A percentile compares a stretch with the other conserved stretches of the same genome.
Evolutionary conservation across 805 yeast species (phyloP).

Genomic region (Cyberlindnera maritima): DNA sequence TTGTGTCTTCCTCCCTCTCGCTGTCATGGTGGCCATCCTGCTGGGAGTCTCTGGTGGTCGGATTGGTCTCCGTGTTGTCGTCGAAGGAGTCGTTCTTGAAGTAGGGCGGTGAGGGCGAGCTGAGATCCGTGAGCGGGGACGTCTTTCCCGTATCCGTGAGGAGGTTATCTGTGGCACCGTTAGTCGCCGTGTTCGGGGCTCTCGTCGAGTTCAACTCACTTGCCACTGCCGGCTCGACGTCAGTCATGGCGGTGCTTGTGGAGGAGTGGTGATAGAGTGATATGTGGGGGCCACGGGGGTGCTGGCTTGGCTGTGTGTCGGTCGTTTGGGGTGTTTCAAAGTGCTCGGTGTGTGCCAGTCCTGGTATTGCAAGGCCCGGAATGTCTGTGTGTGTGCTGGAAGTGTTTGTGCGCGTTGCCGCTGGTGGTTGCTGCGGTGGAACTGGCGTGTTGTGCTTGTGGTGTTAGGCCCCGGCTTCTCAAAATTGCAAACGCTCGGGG

Average conservation of each 20-base stretch:
- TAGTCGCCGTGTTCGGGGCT: neutral
- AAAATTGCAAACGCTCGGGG: constrained; percentile 5
- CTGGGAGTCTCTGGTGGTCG: constrained; percentile 3
- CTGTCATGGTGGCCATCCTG: neutral
- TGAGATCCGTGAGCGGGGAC: constrained; percentile 27
- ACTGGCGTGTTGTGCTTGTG: neutral
- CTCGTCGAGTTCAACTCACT: constrained; percentile 3
- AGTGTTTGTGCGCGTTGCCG: neutral
- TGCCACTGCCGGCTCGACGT: constrained; percentile 11
- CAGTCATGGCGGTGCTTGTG: constrained; percentile 16
- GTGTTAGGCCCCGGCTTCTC: constrained; percentile 2
- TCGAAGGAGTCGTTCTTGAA: constrained; percentile 10
- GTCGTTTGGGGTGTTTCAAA: neutral
- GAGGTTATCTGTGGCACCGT: neutral
- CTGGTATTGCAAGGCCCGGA: neutral
- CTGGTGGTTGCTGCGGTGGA: neutral
- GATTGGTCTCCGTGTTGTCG: constrained; percentile 5
- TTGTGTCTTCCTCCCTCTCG: neutral
- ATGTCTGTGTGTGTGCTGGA: neutral
- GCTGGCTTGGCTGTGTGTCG: neutral
- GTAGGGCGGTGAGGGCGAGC: constrained; percentile 26
- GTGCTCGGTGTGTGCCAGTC: neutral
- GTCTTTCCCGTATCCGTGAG: constrained; percentile 26
- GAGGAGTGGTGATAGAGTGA: neutral
- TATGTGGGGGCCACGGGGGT: neutral